phyloP scores from a whole-genome alignment of 306 rosid species.

The Vigna trinervia region DNA sequence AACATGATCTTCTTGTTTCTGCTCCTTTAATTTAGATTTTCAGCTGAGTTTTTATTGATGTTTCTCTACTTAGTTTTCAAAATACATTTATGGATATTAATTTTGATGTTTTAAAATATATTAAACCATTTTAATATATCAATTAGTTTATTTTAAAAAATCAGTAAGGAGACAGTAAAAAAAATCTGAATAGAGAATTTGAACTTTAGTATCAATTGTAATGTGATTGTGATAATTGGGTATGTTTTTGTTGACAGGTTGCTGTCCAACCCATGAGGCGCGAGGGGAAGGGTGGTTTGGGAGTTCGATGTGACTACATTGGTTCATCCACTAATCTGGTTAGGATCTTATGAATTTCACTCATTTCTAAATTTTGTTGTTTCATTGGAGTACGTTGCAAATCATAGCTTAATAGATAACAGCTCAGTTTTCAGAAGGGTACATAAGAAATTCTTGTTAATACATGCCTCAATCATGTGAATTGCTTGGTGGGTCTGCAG shows the following conservation, averaged over 20 bases:
- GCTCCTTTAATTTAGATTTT: no score
- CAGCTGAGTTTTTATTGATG: no score
- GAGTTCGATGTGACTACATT: slow-evolving; percentile 85
- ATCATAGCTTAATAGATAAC: neutral
- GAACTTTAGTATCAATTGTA: neutral
- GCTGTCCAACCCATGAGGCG: slow-evolving; percentile 68
- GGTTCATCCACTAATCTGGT: slow-evolving; percentile 96
- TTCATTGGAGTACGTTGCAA: neutral
- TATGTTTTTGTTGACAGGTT: slow-evolving; percentile 52
- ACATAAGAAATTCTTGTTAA: neutral
- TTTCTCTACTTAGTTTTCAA: no score
- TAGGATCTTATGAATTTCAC: slow-evolving; percentile 17
- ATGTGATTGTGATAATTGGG: neutral
- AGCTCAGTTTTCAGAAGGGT: neutral
- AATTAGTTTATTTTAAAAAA: no score
- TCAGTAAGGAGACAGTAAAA: no score
- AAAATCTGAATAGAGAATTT: no score
- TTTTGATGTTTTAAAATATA: no score
- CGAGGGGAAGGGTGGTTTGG: slow-evolving; percentile 80
- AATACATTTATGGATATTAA: no score
- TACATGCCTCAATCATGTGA: neutral
- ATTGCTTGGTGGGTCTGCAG: neutral
- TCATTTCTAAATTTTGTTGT: neutral
- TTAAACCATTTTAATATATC: no score
- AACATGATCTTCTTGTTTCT: neutral